Percentiles rank a stretch among this genome's conserved stretches.
These are phyloP conservation scores for Populus deltoides DNA, from an alignment of 345 rosid species.

Conservation along the genomic window DNA sequence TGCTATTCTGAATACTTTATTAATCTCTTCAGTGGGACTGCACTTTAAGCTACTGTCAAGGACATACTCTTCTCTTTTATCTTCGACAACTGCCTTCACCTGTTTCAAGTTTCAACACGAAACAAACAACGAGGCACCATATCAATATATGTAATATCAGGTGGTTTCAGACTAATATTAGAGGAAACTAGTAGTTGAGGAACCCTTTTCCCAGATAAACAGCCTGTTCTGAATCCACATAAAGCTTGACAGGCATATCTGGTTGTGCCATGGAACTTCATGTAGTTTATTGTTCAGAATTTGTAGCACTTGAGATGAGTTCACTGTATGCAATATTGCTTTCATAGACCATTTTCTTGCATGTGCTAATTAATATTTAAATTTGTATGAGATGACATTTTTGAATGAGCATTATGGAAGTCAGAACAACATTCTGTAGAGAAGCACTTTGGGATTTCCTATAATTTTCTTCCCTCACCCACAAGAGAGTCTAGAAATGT, in stretches of 20 bases:
- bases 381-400: not conserved
- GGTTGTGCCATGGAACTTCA: not conserved
- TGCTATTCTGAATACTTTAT: constrained; percentile 53
- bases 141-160: not conserved
- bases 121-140: not conserved
- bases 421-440: not conserved
- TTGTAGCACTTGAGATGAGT: not conserved
- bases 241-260: not conserved
- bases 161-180: not conserved
- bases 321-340: not conserved
- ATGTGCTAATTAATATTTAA: not conserved
- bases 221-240: not conserved
- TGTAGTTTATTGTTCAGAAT: not conserved
- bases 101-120: constrained; percentile 25
- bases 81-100: constrained; percentile 72
- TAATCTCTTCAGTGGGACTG: constrained; percentile 54
- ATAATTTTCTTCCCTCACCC: not conserved
- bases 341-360: not conserved
- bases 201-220: not conserved
- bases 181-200: not conserved
- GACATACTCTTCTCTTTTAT: constrained; percentile 58
- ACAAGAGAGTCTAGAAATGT: not conserved
- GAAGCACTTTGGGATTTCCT: not conserved
- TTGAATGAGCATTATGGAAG: not conserved
- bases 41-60: constrained; percentile 55